These are phyloP conservation scores for Verbena officinalis DNA, from an alignment of 257 asterid species.

Conservation along the genomic window DNA sequence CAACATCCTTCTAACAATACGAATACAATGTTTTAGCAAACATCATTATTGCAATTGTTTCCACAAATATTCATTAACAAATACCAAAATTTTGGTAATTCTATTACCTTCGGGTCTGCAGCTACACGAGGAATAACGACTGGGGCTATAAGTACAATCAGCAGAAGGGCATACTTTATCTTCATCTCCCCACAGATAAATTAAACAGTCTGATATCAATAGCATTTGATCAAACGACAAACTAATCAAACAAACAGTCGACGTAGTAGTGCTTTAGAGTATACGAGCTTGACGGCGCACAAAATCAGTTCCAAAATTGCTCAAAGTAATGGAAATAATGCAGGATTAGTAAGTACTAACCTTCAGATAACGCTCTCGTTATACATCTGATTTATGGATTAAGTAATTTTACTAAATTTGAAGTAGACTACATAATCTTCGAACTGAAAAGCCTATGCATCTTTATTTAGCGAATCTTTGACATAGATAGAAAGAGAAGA, in stretches of 20 bases:
- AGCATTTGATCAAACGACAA: conserved; percentile 25
- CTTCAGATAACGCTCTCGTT: conserved; percentile 19
- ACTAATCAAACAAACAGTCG: not conserved
- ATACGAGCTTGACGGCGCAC: conserved; percentile 4
- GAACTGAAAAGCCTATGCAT: not conserved
- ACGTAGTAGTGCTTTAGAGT: conserved; percentile 4
- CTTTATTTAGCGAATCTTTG: not conserved
- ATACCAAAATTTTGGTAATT: not conserved
- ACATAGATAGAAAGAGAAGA: not conserved
- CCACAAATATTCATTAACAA: conserved; percentile 8
- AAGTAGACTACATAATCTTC: not conserved
- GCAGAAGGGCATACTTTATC: conserved; percentile 33
- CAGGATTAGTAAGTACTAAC: conserved; percentile 26
- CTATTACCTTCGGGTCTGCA: conserved; percentile 61
- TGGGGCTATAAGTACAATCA: conserved; percentile 41
- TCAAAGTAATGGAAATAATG: not conserved
- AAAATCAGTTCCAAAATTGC: not conserved
- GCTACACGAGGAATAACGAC: conserved; percentile 33
- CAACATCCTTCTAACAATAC: conserved; percentile 40
- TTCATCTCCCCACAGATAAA: conserved; percentile 42
- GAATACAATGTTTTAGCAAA: conserved; percentile 19
- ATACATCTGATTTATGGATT: conserved; percentile 23
- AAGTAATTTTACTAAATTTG: not conserved
- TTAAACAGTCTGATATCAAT: conserved; percentile 26
- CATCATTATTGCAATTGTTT: not conserved